Percentiles rank a stretch among this genome's conserved stretches.
Conservation (phyloP, 176 grass and related monocot species). For the Cenchrus fungigraminus region DNA sequence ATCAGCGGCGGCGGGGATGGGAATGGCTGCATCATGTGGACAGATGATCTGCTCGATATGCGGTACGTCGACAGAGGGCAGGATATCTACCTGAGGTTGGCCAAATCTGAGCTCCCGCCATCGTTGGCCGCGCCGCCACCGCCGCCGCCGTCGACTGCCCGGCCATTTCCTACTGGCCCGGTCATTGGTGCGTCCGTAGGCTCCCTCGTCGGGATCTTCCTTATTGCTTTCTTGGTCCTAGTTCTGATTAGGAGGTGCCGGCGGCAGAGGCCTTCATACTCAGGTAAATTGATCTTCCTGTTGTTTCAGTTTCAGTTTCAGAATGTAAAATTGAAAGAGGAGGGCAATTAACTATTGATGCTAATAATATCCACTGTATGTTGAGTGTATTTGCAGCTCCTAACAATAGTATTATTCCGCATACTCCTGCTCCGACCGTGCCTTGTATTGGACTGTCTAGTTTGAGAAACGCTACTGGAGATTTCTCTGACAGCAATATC, state of each 20-base stretch:
- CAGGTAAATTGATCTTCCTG: neutral
- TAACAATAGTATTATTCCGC: no score
- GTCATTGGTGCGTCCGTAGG: neutral
- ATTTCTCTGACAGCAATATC: no score
- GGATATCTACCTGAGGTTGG: conserved; percentile 20
- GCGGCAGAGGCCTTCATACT: neutral
- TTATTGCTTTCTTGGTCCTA: neutral
- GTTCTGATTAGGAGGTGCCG: neutral
- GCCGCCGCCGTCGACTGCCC: neutral
- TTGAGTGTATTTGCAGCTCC: neutral
- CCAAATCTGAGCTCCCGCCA: neutral
- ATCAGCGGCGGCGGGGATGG: neutral
- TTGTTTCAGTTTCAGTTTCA: neutral
- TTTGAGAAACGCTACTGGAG: no score
- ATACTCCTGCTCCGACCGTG: no score
- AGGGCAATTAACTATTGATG: neutral
- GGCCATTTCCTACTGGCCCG: neutral
- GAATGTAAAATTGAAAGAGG: neutral
- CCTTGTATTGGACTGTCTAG: no score
- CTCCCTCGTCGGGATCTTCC: neutral
- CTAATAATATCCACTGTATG: neutral
- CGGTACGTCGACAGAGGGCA: conserved; percentile 28
- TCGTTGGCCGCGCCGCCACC: neutral
- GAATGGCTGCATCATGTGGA: conserved; percentile 12
- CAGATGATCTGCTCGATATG: conserved; percentile 16